A percentile compares a stretch with the other conserved stretches of the same genome.
These are phyloP conservation scores for Paramyrothecium sp. DNA, from an alignment of 2,329 filamentous ascomycete genomes.

Conservation along the genomic window DNA sequence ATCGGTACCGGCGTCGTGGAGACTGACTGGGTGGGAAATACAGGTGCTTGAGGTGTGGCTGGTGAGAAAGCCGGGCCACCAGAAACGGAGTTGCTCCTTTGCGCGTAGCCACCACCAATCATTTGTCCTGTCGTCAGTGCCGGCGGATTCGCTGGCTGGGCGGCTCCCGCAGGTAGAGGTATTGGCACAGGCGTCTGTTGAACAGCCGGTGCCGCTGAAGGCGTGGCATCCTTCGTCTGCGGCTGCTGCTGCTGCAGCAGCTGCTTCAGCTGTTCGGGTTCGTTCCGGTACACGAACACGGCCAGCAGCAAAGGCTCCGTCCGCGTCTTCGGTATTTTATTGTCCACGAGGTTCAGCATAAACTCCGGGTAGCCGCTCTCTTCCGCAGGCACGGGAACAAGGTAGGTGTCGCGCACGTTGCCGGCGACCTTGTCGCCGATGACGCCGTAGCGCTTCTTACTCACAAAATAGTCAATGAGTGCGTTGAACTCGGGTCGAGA, in stretches of 20 bases:
- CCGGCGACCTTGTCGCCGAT: conserved; percentile 72
- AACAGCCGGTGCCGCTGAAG: conserved; percentile 10
- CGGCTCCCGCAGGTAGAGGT: conserved; percentile 17
- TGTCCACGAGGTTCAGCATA: conserved; percentile 83
- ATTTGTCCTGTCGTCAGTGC: conserved; percentile 17
- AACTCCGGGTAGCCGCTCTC: conserved; percentile 75
- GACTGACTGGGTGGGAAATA: conserved; percentile 22
- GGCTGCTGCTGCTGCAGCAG: conserved; percentile 9
- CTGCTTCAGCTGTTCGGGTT: conserved; percentile 35
- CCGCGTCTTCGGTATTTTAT: conserved; percentile 69
- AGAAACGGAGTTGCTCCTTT: conserved; percentile 45
- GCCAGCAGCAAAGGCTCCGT: conserved; percentile 77
- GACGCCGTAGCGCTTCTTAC: conserved; percentile 82
- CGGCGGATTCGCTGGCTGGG: conserved; percentile 14
- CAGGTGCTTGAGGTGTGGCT: conserved; percentile 37
- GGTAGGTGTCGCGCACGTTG: conserved; percentile 85
- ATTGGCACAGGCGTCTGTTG: neutral
- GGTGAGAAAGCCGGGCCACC: conserved; percentile 54
- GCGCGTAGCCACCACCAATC: conserved; percentile 23
- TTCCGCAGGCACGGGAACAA: conserved; percentile 80
- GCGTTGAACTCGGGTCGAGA: conserved; percentile 65
- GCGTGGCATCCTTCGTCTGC: conserved; percentile 1
- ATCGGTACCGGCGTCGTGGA: conserved; percentile 34
- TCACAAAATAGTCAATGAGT: conserved; percentile 84
- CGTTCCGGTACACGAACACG: conserved; percentile 78